Base-by-base conservation (phyloP, 1,139 yeast species). In the Debaryomycetaceae sp. region DNA sequence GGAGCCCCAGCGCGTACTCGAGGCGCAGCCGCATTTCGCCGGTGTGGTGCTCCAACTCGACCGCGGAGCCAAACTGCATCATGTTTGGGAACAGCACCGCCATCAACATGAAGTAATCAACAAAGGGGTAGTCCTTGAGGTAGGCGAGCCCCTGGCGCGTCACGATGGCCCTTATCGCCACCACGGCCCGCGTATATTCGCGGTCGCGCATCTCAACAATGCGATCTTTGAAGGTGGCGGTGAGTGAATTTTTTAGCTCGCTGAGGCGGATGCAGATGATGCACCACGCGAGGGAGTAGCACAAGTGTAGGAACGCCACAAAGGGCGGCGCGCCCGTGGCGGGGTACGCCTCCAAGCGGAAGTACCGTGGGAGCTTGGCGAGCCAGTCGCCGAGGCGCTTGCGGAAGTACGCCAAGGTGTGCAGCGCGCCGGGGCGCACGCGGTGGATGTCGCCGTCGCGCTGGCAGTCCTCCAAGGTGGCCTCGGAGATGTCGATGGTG, bases 41-140 rank as follows among this genome's bases (percentile, higher is more conserved):
- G 16, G 37, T 35, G 10, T 23, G 26, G 4, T n/a, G 4, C 5
- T 5, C 4, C 4, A n/a, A n/a, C 16, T 23, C 26, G 15, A 15
- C 30, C 3, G 18, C 29, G 3, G 22, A 30, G 4, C 24, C 31
- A 22, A 46, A 37, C 16, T 34, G 36, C 40, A 48, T 38, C 54
- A 49, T 49, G 18, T 42, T 34, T 2, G 54, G 53, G 33, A 48
- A 48, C 30, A 45, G 42, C 20, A 46, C 32, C 11, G 43, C 37
- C 48, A 50, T 42, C 6, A 43, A 30, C 8, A 48, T 18, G 15
- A 37, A 39, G 29, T 49, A 45, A 33, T 49, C 55, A 23, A 47
- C 31, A 38, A 49, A 45, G 5, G 50, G 49, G 23, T 41, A 48
- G 28, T 38, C 34, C 10, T 39, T 33, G 15, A 45, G 27, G 18